Evolutionary conservation across 2,329 filamentous ascomycete genomes (phyloP).

Genomic region (Colletotrichum tofieldiae): DNA sequence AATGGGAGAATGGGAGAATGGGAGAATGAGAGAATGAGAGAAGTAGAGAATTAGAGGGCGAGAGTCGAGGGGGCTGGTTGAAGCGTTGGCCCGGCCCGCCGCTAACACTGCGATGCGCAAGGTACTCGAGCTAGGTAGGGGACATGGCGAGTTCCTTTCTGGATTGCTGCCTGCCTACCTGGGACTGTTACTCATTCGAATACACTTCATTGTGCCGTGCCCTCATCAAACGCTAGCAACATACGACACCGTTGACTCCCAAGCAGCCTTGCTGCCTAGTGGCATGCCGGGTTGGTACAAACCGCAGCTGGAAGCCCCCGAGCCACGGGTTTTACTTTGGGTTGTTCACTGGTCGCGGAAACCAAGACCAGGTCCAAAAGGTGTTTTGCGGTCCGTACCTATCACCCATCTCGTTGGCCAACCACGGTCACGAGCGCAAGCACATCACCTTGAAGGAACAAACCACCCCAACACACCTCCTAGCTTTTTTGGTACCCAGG

Average conservation of each 20-base stretch:
- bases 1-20: not conserved
- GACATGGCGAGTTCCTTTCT: not conserved
- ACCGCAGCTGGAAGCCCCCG: not conserved
- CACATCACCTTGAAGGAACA: not conserved
- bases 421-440: not conserved
- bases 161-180: not conserved
- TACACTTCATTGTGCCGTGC: not conserved
- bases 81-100: no score
- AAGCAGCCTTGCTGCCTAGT: not conserved
- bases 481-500: not conserved
- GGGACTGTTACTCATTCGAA: not conserved
- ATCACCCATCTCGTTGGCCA: not conserved
- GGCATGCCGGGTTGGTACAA: not conserved
- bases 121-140: not conserved
- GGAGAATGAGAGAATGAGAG: no score
- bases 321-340: not conserved
- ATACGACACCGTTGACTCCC: not conserved
- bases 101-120: not conserved
- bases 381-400: not conserved
- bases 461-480: not conserved
- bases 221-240: not conserved
- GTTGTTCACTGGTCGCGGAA: not conserved
- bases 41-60: not conserved
- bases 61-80: not conserved
- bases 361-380: not conserved